Percentiles rank a stretch among this genome's conserved stretches.
These are phyloP conservation scores for Fomes fomentarius DNA, from an alignment of 1,284 basidiomycete genomes.

Conservation along the genomic window DNA sequence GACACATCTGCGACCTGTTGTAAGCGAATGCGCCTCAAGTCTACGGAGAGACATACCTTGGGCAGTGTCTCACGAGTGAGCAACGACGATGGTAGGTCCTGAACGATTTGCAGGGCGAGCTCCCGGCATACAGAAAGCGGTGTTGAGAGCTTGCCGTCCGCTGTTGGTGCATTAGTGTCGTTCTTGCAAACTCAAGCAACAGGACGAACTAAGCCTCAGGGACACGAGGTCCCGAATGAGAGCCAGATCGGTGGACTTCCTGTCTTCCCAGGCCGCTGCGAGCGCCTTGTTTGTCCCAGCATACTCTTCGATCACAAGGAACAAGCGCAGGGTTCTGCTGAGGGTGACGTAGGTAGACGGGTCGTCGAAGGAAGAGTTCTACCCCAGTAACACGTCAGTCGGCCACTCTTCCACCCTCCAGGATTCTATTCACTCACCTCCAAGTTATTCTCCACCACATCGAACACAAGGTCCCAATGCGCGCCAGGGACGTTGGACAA, in stretches of 20 bases:
- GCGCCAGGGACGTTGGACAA: constrained; percentile 85
- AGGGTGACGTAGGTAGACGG: constrained; percentile 62
- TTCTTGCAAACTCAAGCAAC: too few relatives aligned
- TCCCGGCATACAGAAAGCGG: constrained; percentile 73
- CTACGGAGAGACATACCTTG: constrained; percentile 46
- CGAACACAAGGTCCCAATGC: constrained; percentile 94
- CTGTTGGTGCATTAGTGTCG: constrained; percentile 36
- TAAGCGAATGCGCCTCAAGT: background rate
- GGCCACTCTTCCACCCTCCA: background rate
- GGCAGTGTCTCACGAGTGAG: constrained; percentile 68
- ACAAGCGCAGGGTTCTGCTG: constrained; percentile 69
- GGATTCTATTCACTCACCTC: constrained; percentile 58
- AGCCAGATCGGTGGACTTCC: constrained; percentile 55
- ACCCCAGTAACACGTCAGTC: constrained; percentile 1
- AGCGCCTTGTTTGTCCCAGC: constrained; percentile 75
- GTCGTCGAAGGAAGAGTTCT: constrained; percentile 70
- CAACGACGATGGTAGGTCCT: constrained; percentile 64
- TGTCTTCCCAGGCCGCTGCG: constrained; percentile 68
- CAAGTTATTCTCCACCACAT: constrained; percentile 86
- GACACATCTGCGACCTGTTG: constrained; percentile 60
- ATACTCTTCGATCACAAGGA: constrained; percentile 75
- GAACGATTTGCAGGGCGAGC: constrained; percentile 67
- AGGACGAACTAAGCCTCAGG: constrained; percentile 54
- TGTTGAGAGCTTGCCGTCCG: constrained; percentile 42
- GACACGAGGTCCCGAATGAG: constrained; percentile 64